Evolutionary conservation across 1,284 basidiomycete genomes (phyloP), one percentile per base, ranked within the genome.

Genomic region (Heimioporus retisporus): DNA sequence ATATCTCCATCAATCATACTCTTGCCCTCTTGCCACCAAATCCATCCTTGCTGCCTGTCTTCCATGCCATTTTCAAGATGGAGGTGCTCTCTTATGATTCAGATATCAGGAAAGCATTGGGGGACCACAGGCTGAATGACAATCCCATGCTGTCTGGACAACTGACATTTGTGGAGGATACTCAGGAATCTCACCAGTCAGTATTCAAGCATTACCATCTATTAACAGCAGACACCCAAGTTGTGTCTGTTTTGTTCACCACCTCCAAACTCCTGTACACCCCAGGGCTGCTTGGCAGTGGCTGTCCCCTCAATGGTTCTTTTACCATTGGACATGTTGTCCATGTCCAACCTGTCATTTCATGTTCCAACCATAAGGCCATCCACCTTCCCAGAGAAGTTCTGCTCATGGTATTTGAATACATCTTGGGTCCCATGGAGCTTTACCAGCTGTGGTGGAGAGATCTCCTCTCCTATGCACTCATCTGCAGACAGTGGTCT

Each of bases 401-500:
- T 42, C 31, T 58, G 16, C 19, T 23, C 35, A 25, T n/a, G 19
- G 53, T 65, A 43, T 64, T 65, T 6, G n/a, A 31, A n/a, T 25
- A 50, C 56, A 6, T 65, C 25, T 43, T 19, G n/a, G 18, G 42
- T 4, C 19, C 35, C 21, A 28, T 48, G 13, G 14, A 19, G 19
- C 21, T 19, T 13, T 58, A 58, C 48, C 42, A 31, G 53, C 19
- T 44, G 44, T 65, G 61, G 60, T 19, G 54, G 31, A 65, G 25
- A 48, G 54, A 65, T 31, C 48, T 65, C 13, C 42, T 65, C 7
- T 48, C 46, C 10, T 57, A 23, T 8, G 61, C 44, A 31, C 60
- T 56, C 16, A 46, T 65, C 18, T 65, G 63, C 53, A 62, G 43
- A 42, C 44, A 50, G n/a, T 65, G 63, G 63, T 25, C 19, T 21